These are phyloP conservation scores for Apiotrichum domesticum DNA, from an alignment of 1,284 basidiomycete species.

Conservation along the genomic window DNA sequence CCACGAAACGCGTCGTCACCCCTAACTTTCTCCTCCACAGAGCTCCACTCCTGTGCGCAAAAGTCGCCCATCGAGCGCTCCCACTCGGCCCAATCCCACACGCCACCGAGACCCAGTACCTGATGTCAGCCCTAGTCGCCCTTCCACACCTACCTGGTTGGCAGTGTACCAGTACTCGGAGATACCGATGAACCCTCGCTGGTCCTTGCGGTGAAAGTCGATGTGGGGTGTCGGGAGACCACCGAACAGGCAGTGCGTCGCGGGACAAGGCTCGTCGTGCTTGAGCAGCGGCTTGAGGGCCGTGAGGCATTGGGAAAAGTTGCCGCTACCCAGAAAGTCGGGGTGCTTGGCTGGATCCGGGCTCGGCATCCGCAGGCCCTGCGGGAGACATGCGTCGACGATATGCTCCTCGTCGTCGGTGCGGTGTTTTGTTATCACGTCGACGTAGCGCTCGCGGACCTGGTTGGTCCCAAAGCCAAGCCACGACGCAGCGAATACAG, in stretches of 20 bases:
- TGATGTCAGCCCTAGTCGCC: constrained; percentile 48
- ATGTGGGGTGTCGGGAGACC: constrained; percentile 82
- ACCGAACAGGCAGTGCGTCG: constrained; percentile 89
- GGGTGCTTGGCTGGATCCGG: constrained; percentile 54
- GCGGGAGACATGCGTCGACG: constrained; percentile 85
- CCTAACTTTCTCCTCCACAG: constrained; percentile 66
- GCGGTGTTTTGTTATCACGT: constrained; percentile 52
- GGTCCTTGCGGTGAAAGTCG: constrained; percentile 72
- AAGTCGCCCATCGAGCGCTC: constrained; percentile 85
- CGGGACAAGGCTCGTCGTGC: constrained; percentile 73
- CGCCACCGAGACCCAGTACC: constrained; percentile 86
- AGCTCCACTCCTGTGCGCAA: constrained; percentile 72
- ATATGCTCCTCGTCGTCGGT: constrained; percentile 38
- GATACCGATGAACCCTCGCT: constrained; percentile 82
- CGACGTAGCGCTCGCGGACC: constrained; percentile 84
- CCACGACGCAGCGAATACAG: constrained; percentile 97
- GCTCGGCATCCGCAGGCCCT: constrained; percentile 55
- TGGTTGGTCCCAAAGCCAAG: constrained; percentile 97
- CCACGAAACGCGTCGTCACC: constrained; percentile 61
- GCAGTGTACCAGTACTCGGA: constrained; percentile 99
- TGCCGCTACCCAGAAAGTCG: constrained; percentile 77
- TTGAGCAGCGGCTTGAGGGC: constrained; percentile 74
- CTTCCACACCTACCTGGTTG: constrained; percentile 48
- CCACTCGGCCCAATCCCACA: constrained; percentile 93
- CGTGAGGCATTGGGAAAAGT: constrained; percentile 76